A percentile compares a stretch with the other conserved stretches of the same genome.
Conservation (phyloP, 2,329 filamentous ascomycete species). For the Epichloe scottii region DNA sequence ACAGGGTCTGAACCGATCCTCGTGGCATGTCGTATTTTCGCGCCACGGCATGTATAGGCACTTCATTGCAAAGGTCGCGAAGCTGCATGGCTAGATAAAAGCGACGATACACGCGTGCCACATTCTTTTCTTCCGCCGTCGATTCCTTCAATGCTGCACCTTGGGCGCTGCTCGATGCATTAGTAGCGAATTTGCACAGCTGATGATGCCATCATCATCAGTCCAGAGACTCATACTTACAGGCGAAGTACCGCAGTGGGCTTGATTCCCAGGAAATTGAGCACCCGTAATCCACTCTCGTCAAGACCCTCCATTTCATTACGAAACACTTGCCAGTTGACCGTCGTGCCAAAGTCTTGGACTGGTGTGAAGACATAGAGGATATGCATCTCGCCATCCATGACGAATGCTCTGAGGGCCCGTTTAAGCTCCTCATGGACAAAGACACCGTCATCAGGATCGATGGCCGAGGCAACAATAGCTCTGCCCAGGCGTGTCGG, state of each 20-base stretch:
- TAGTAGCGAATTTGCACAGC: constrained; percentile 8
- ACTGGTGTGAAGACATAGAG: constrained; percentile 68
- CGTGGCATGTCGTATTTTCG: constrained; percentile 58
- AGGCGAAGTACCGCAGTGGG: constrained; percentile 54
- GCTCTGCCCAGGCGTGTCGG: constrained; percentile 57
- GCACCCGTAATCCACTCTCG: constrained; percentile 57
- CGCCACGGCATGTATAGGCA: constrained; percentile 57
- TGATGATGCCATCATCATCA: neutral
- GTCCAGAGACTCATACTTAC: constrained; percentile 27
- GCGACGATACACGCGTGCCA: constrained; percentile 52
- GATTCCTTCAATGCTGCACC: constrained; percentile 52
- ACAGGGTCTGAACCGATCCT: constrained; percentile 57
- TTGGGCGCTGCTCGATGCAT: constrained; percentile 40
- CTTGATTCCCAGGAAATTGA: constrained; percentile 56
- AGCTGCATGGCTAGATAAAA: constrained; percentile 67
- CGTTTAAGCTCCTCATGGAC: constrained; percentile 55
- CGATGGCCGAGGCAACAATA: constrained; percentile 58
- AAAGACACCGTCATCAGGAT: constrained; percentile 64
- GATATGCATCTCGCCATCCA: constrained; percentile 72
- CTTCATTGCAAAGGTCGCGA: constrained; percentile 67
- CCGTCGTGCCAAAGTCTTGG: constrained; percentile 38
- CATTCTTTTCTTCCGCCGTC: constrained; percentile 46
- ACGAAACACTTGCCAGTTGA: constrained; percentile 64
- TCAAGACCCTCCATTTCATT: constrained; percentile 59
- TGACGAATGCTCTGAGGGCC: constrained; percentile 60